Evolutionary conservation across 345 rosid genomes (phyloP).

Genomic region (Geranium rotundifolium): DNA sequence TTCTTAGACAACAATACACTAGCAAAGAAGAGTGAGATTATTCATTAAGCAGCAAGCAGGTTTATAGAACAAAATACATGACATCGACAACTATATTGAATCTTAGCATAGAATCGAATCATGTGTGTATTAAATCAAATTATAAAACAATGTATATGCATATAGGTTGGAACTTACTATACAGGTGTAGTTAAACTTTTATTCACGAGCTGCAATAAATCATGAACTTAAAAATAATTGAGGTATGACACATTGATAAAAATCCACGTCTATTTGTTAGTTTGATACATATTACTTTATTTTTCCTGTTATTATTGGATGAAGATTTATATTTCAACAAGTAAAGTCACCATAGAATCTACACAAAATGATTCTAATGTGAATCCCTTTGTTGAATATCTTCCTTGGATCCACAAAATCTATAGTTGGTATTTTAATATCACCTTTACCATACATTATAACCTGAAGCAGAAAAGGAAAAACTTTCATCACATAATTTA

Average conservation of each 20-base stretch:
- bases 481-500: too few relatives aligned
- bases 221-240: too few relatives aligned
- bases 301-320: too few relatives aligned
- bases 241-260: too few relatives aligned
- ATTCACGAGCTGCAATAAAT: too few relatives aligned
- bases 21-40: not conserved
- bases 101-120: not conserved
- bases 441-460: constrained; percentile 78
- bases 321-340: constrained; percentile 23
- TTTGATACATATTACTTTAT: too few relatives aligned
- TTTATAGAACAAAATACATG: not conserved
- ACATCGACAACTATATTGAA: not conserved
- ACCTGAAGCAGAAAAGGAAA: constrained; percentile 23
- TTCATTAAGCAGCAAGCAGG: too few relatives aligned
- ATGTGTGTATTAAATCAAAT: too few relatives aligned
- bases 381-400: constrained; percentile 36
- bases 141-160: too few relatives aligned
- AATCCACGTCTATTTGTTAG: too few relatives aligned
- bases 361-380: not conserved
- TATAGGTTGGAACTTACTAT: too few relatives aligned
- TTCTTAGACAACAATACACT: not conserved
- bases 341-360: constrained; percentile 25
- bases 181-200: too few relatives aligned
- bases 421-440: constrained; percentile 23
- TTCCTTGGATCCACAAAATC: constrained; percentile 44